Conservation (phyloP, 192 early-diverging fungal species). For the Diversispora epigaea region DNA sequence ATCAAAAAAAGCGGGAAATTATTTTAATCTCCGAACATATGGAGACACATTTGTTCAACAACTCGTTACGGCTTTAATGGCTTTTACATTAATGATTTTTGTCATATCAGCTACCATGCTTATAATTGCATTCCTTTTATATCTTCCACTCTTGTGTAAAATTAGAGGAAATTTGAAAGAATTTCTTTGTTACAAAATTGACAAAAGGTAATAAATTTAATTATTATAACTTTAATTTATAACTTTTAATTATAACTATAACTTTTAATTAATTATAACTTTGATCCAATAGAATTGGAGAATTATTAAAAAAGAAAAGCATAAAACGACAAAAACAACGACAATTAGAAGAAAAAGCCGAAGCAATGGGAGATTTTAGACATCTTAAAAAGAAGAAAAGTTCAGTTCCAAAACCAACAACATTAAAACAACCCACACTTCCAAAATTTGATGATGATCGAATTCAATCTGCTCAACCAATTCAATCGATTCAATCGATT, state of each 20-base stretch:
- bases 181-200: slow-evolving; percentile 85
- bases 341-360: slow-evolving; percentile 8
- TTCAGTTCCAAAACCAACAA: background rate
- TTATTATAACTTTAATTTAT: slow-evolving; percentile 12
- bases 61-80: slow-evolving; percentile 38
- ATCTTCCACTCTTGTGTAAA: slow-evolving; percentile 74
- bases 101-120: slow-evolving; percentile 53
- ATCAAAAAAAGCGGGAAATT: background rate
- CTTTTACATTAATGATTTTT: slow-evolving; percentile 68
- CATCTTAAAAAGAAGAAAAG: background rate
- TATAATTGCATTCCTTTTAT: slow-evolving; percentile 62
- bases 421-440: background rate
- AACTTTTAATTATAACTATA: too few relatives aligned
- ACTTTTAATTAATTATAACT: slow-evolving; percentile 24
- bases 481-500: background rate
- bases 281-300: slow-evolving; percentile 48
- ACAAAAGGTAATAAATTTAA: slow-evolving; percentile 66
- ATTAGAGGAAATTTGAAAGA: slow-evolving; percentile 88
- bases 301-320: slow-evolving; percentile 55
- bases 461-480: background rate
- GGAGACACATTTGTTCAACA: slow-evolving; percentile 25
- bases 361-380: background rate
- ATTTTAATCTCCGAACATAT: slow-evolving; percentile 8
- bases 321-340: slow-evolving; percentile 44
- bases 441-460: background rate